These are phyloP conservation scores for Aschersonia sp. DNA, from an alignment of 2,329 filamentous ascomycete species.

Conservation along the genomic window DNA sequence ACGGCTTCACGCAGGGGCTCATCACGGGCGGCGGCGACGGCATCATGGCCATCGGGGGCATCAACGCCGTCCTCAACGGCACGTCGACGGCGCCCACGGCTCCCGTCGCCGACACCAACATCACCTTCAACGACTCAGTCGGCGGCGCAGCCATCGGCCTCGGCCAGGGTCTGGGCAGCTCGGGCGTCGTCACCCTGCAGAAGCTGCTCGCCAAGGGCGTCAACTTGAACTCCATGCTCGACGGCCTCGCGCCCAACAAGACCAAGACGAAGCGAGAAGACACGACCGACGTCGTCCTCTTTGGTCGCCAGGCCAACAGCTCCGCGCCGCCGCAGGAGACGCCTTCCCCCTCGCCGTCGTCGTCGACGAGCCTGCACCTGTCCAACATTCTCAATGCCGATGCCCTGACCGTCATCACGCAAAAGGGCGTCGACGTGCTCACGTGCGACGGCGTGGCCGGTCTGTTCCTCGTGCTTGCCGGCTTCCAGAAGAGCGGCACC, in stretches of 20 bases:
- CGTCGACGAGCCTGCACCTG: slow-evolving; percentile 7
- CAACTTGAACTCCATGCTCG: slow-evolving; percentile 2
- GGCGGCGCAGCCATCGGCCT: slow-evolving; percentile 19
- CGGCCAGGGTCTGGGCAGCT: slow-evolving; percentile 18
- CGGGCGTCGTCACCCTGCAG: slow-evolving; percentile 16
- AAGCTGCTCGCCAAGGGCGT: slow-evolving; percentile 11
- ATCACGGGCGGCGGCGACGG: slow-evolving; percentile 19
- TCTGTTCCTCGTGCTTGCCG: slow-evolving; percentile 11
- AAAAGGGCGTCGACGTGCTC: slow-evolving; percentile 15
- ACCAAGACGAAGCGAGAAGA: not conserved
- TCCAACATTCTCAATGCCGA: slow-evolving; percentile 13
- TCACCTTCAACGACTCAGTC: slow-evolving; percentile 19
- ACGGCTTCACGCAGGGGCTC: slow-evolving; percentile 19
- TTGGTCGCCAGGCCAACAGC: not conserved
- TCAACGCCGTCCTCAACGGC: slow-evolving; percentile 16
- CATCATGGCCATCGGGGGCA: slow-evolving; percentile 16
- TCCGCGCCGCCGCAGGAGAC: not conserved
- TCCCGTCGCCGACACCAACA: slow-evolving; percentile 9
- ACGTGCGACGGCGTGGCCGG: slow-evolving; percentile 19
- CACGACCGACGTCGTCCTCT: not conserved
- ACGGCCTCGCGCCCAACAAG: not conserved
- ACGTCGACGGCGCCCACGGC: slow-evolving; percentile 8
- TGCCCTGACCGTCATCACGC: slow-evolving; percentile 14
- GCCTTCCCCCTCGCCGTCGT: not conserved
- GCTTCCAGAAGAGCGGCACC: slow-evolving; percentile 12